These are phyloP conservation scores for Acorus calamus DNA, from an alignment of 106 monocot genomes.

Conservation along the genomic window DNA sequence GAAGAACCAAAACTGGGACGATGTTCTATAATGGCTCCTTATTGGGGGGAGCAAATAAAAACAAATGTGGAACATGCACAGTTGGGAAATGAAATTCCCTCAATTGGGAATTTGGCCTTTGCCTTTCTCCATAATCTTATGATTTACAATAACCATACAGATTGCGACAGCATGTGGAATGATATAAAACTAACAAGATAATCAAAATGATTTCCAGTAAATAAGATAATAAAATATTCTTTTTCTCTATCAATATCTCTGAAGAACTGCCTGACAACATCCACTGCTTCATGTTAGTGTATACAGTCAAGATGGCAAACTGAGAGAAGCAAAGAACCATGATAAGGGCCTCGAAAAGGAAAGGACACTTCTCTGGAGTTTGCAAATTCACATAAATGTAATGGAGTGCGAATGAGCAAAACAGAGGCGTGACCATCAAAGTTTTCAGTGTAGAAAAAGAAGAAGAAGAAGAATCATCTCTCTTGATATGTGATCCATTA, in stretches of 20 bases:
- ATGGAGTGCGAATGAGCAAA: conserved; percentile 39
- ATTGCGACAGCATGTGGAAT: too few species aligned
- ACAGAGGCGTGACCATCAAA: conserved; percentile 21
- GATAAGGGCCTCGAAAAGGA: conserved; percentile 90
- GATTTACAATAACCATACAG: too few species aligned
- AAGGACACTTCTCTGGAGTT: conserved; percentile 77
- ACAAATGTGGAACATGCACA: too few species aligned
- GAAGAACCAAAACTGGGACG: too few species aligned
- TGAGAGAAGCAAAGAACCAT: conserved; percentile 87
- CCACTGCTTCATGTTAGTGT: conserved; percentile 70
- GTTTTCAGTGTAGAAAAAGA: conserved; percentile 13
- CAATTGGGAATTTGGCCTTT: too few species aligned
- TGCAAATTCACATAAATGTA: conserved; percentile 33
- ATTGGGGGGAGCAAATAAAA: too few species aligned
- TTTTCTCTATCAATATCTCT: conserved; percentile 29
- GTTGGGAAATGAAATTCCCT: too few species aligned
- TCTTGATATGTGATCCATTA: conserved; percentile 3
- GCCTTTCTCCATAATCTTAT: too few species aligned
- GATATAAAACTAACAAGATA: too few species aligned
- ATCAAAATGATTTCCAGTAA: too few species aligned
- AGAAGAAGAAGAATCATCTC: conserved; percentile 8
- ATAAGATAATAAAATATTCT: conserved; percentile 37
- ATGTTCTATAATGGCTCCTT: too few species aligned
- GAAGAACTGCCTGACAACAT: conserved; percentile 12
- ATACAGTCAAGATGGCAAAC: conserved; percentile 56